Evolutionary conservation across 2,329 filamentous ascomycete genomes (phyloP).

Genomic region (Camptophora hylomeconis): DNA sequence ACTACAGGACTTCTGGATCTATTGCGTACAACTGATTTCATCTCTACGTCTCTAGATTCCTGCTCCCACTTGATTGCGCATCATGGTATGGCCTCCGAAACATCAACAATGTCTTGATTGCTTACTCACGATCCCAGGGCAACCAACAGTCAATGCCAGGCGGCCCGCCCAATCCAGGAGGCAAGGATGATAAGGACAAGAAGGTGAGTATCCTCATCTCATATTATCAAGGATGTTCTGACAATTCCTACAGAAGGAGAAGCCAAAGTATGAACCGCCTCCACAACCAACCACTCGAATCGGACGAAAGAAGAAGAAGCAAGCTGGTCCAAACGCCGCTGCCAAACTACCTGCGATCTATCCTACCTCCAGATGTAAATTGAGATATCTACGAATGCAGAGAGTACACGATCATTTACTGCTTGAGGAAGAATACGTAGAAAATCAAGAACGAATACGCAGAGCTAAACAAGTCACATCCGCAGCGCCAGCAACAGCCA

Average conservation of each 20-base stretch:
- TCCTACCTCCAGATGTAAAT: slow-evolving; percentile 93
- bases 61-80: too few species aligned
- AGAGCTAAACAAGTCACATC: slow-evolving; percentile 73
- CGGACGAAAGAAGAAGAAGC: slow-evolving; percentile 97
- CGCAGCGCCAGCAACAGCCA: slow-evolving; percentile 42
- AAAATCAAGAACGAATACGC: slow-evolving; percentile 92
- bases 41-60: too few species aligned
- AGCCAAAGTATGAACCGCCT: slow-evolving; percentile 99
- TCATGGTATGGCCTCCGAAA: too few species aligned
- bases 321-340: slow-evolving; percentile 79
- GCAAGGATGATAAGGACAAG: slow-evolving; percentile 80
- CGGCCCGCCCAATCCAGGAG: slow-evolving; percentile 55
- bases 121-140: slow-evolving; percentile 22
- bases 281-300: slow-evolving; percentile 93
- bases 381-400: slow-evolving; percentile 94
- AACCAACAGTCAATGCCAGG: slow-evolving; percentile 70
- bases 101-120: not conserved
- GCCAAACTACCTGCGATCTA: slow-evolving; percentile 91
- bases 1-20: too few species aligned
- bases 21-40: too few species aligned
- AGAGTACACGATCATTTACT: slow-evolving; percentile 94
- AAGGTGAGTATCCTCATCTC: slow-evolving; percentile 47
- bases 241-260: slow-evolving; percentile 66
- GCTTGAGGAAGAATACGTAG: slow-evolving; percentile 95
- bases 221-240: slow-evolving; percentile 3